Percentiles rank a stretch among this genome's conserved stretches.
These are phyloP conservation scores for Balakata baccata DNA, from an alignment of 345 rosid species.

Conservation along the genomic window DNA sequence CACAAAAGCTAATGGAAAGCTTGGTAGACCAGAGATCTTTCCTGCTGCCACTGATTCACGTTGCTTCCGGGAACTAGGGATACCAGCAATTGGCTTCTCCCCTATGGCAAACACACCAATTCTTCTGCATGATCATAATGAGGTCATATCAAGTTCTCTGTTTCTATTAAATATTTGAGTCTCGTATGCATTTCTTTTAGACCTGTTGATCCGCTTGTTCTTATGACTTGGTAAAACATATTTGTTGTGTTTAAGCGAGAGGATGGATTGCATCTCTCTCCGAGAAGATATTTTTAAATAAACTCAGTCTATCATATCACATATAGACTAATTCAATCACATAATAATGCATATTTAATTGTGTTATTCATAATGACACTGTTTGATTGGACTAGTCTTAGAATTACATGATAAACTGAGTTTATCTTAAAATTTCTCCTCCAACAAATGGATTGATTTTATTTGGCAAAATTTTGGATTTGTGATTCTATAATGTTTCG, in stretches of 20 bases:
- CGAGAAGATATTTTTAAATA: too few species aligned
- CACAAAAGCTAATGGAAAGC: slow-evolving; percentile 62
- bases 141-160: slow-evolving; percentile 38
- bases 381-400: too few species aligned
- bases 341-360: too few species aligned
- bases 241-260: not conserved
- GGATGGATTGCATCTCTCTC: too few species aligned
- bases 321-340: too few species aligned
- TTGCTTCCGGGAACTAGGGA: slow-evolving; percentile 57
- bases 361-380: too few species aligned
- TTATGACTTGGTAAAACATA: not conserved
- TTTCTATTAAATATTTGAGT: not conserved
- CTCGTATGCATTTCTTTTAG: not conserved
- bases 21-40: slow-evolving; percentile 76
- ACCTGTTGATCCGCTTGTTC: too few species aligned
- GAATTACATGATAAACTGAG: too few species aligned
- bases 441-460: not conserved
- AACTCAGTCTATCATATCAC: too few species aligned
- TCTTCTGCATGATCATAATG: slow-evolving; percentile 90
- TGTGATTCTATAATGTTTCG: not conserved
- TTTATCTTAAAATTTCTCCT: too few species aligned
- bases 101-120: slow-evolving; percentile 88
- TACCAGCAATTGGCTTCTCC: slow-evolving; percentile 88
- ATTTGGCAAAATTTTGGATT: not conserved
- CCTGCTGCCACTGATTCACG: slow-evolving; percentile 89